A percentile compares a stretch with the other conserved stretches of the same genome.
These are phyloP conservation scores for Metschnikowia anglica DNA, from an alignment of 805 yeast species.

Conservation along the genomic window DNA sequence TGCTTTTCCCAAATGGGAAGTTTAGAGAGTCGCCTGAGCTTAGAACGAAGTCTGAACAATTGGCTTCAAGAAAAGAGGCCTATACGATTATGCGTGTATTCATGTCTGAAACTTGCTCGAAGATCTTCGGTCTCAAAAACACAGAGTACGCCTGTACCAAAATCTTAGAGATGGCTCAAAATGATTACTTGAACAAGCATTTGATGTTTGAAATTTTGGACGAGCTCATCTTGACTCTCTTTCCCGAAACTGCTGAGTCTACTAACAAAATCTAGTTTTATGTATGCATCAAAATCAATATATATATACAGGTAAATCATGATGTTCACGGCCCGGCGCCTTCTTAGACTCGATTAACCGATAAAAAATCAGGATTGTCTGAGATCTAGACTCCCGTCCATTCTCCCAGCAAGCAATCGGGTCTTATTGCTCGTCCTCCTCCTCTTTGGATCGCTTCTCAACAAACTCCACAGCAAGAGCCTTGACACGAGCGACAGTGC, in stretches of 20 bases:
- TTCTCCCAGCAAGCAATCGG: no score
- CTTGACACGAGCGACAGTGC: slow-evolving; percentile 78
- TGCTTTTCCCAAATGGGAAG: slow-evolving; percentile 46
- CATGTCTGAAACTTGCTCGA: slow-evolving; percentile 63
- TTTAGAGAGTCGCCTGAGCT: slow-evolving; percentile 46
- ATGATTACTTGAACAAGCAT: slow-evolving; percentile 66
- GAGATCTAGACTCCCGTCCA: no score
- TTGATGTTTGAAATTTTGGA: slow-evolving; percentile 61
- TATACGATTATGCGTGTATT: slow-evolving; percentile 52
- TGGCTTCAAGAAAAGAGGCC: slow-evolving; percentile 58
- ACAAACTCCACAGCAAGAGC: slow-evolving; percentile 86
- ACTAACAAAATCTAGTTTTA: not conserved
- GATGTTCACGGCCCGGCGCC: not conserved
- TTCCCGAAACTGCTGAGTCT: slow-evolving; percentile 22
- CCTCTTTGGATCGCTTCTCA: slow-evolving; percentile 24
- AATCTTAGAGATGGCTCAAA: slow-evolving; percentile 69
- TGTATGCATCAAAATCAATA: slow-evolving; percentile 4
- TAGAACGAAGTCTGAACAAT: slow-evolving; percentile 52
- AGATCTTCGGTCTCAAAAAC: slow-evolving; percentile 67
- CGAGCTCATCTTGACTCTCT: slow-evolving; percentile 48
- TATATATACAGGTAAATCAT: not conserved
- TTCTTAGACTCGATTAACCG: not conserved
- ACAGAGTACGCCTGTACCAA: slow-evolving; percentile 61
- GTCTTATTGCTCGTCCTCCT: slow-evolving; percentile 10
- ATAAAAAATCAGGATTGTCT: no score